Conservation (phyloP, 805 yeast genomes). For the Saccharomyces kudriavzevii region DNA sequence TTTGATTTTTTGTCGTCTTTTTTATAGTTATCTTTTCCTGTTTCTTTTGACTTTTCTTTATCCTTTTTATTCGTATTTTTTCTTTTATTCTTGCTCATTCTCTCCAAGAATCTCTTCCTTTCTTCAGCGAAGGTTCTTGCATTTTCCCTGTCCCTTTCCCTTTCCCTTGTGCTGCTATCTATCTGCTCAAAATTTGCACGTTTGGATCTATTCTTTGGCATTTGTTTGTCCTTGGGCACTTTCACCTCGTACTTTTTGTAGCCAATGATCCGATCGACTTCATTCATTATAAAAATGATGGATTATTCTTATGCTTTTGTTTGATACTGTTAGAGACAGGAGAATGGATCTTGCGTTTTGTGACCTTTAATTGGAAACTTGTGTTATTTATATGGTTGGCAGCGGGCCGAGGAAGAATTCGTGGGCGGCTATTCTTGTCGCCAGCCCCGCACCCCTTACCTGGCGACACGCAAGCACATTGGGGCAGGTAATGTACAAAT, state of each 20-base stretch:
- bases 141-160: neutral
- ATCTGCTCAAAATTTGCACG: neutral
- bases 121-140: neutral
- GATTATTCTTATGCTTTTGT: neutral
- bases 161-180: no score
- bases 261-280: neutral
- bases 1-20: neutral
- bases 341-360: neutral
- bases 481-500: neutral
- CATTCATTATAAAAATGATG: neutral
- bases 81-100: slow-evolving; percentile 3
- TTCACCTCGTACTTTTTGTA: neutral
- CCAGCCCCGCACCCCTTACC: neutral
- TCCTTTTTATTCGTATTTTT: neutral
- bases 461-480: neutral
- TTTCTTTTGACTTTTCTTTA: slow-evolving; percentile 2
- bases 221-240: neutral
- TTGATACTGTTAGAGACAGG: neutral
- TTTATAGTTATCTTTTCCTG: slow-evolving; percentile 1
- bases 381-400: neutral
- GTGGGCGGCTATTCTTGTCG: neutral
- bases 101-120: slow-evolving; percentile 1
- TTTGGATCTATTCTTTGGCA: neutral
- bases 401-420: neutral
- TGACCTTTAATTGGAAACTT: neutral